Percentiles rank a stretch among this genome's conserved stretches.
Conservation (phyloP, 2,329 filamentous ascomycete genomes). For the Spiromastix sp. region DNA sequence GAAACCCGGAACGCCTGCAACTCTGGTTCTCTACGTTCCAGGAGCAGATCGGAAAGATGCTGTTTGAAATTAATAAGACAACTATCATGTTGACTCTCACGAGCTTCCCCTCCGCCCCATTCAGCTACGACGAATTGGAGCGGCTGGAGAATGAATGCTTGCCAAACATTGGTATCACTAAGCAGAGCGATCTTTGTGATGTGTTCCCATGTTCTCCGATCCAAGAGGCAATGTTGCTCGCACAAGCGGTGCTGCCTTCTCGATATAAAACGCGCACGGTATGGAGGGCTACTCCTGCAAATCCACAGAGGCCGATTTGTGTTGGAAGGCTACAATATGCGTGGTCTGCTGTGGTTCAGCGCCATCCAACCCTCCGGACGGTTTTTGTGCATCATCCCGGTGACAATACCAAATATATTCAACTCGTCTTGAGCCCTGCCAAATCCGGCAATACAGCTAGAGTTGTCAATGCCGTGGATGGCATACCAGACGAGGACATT, state of each 20-base stretch:
- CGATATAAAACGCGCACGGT: conserved; percentile 6
- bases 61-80: conserved; percentile 13
- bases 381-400: conserved; percentile 22
- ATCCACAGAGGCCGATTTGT: background rate
- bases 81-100: conserved; percentile 26
- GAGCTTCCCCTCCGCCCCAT: conserved; percentile 35
- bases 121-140: conserved; percentile 31
- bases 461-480: too few species aligned
- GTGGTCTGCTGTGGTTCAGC: conserved; percentile 6
- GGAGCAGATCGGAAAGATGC: conserved; percentile 16
- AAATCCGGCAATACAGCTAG: too few species aligned
- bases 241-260: conserved; percentile 3
- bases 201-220: conserved; percentile 25
- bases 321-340: conserved; percentile 3
- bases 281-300: conserved; percentile 1
- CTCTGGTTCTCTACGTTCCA: conserved; percentile 34
- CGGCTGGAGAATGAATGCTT: conserved; percentile 26
- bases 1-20: conserved; percentile 34
- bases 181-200: conserved; percentile 21
- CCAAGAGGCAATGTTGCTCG: conserved; percentile 13
- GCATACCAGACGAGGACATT: too few species aligned
- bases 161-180: conserved; percentile 23
- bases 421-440: too few species aligned
- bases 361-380: conserved; percentile 8
- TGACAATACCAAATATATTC: too few species aligned